These are phyloP conservation scores for Calonectria pseudoreteaudii DNA, from an alignment of 2,329 filamentous ascomycete species.

Conservation along the genomic window DNA sequence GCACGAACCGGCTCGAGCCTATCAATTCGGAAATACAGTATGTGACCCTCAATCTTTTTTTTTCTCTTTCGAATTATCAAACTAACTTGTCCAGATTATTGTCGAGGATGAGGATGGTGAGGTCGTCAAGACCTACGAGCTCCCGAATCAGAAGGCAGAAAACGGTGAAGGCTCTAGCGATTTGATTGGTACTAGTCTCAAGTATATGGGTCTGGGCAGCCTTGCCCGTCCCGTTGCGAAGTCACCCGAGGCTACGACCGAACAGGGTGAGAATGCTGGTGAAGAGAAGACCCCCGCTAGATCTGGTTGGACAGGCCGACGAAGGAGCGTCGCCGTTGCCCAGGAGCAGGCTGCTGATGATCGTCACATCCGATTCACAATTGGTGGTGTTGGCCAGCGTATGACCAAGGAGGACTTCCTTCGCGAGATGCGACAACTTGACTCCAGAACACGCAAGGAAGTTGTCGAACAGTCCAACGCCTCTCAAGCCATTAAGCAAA, in stretches of 20 bases:
- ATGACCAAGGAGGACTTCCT: constrained; percentile 88
- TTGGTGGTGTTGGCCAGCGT: constrained; percentile 76
- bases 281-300: constrained; percentile 54
- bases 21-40: constrained; percentile 85
- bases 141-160: constrained; percentile 65
- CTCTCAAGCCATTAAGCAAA: constrained; percentile 59
- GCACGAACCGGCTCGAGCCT: constrained; percentile 82
- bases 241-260: constrained; percentile 43
- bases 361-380: constrained; percentile 79
- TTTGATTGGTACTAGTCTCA: constrained; percentile 59
- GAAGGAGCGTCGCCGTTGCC: constrained; percentile 54
- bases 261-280: constrained; percentile 46
- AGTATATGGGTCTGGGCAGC: constrained; percentile 66
- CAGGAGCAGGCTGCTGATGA: constrained; percentile 72
- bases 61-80: too few relatives aligned
- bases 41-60: constrained; percentile 39
- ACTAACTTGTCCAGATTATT: constrained; percentile 72
- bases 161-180: constrained; percentile 50
- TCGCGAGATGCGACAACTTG: constrained; percentile 77
- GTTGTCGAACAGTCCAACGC: constrained; percentile 65
- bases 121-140: constrained; percentile 85
- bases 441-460: constrained; percentile 71
- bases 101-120: constrained; percentile 90
- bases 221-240: constrained; percentile 56
- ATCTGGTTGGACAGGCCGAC: constrained; percentile 60